Evolutionary conservation across 108 stramenopile species (phyloP).

Genomic region (Schizochytrium sp.): DNA sequence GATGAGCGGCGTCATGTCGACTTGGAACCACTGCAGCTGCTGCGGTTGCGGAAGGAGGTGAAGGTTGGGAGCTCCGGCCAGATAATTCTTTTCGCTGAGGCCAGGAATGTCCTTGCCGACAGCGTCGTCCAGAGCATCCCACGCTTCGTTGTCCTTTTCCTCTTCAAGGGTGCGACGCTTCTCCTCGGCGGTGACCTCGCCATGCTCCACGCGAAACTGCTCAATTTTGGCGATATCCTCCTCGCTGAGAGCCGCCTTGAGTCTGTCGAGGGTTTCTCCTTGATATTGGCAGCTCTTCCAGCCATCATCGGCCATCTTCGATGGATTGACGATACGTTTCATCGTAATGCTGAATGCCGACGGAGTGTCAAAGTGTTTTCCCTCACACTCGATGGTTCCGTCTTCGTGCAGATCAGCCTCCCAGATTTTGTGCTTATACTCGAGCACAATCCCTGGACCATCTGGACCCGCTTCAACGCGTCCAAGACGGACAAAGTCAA

Average conservation of each 20-base stretch:
- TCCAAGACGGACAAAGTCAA: neutral
- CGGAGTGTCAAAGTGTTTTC: neutral
- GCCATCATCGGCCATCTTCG: conserved; percentile 8
- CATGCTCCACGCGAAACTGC: neutral
- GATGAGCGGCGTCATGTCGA: neutral
- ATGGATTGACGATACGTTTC: neutral
- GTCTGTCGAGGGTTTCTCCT: neutral
- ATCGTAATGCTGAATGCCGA: neutral
- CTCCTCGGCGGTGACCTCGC: neutral
- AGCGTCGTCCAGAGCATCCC: neutral
- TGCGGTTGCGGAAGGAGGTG: conserved; percentile 11
- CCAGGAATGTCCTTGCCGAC: neutral
- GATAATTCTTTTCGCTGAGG: neutral
- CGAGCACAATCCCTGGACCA: neutral
- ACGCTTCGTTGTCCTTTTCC: neutral
- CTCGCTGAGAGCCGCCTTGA: neutral
- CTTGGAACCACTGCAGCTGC: conserved; percentile 1
- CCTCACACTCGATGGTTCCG: neutral
- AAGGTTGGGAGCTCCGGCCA: conserved; percentile 9
- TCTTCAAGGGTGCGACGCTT: neutral
- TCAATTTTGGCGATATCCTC: neutral
- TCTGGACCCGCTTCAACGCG: neutral
- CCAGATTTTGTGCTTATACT: neutral
- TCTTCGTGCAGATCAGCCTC: neutral
- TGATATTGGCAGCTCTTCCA: neutral